Evolutionary conservation across 495 filamentous ascomycete genomes (phyloP), one percentile per base, ranked within the genome.

Genomic region (Lophiotrema nucula): DNA sequence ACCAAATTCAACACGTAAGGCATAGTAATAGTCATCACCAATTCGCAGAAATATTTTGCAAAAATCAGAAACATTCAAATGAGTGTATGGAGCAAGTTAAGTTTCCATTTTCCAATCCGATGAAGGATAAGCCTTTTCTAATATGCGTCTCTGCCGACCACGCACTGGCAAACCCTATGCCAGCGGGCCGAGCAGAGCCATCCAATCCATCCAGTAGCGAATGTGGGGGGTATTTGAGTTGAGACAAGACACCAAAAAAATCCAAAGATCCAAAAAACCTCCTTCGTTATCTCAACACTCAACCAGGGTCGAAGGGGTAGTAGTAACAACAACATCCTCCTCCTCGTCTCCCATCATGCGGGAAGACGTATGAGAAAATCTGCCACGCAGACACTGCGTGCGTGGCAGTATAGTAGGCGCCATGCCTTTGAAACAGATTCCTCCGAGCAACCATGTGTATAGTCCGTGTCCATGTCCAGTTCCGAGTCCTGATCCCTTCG

Each of bases 71-170:
- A n/a, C n/a, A n/a, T n/a, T n/a, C n/a, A n/a, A n/a, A n/a, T n/a
- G n/a, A n/a, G n/a, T n/a, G 31, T 35, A 8, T 35, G 8, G 15
- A 35, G 8, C 31, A 35, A 8, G 8, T 35, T 15, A 15, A 35
- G 15, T 35, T 15, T 35, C 31, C 31, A 35, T 57, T 57, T 48
- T 57, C 54, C n/a, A n/a, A 33, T 57, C 54, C 54, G 54, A 50
- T 57, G 54, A 57, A 57, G 54, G 54, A 43, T 49, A 50, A 19
- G 22, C 54, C 26, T 25, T 35, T 41, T 57, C 54, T 57, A 57
- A 57, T 48, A 49, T 57, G 46, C 54, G 3, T 31, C 46, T 43
- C 24, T 26, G 24, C 22, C 15, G 5, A 13, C 23, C 45, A 6
- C 24, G 26, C 33, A 19, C 45, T 3, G 16, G 4, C 54, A 24